Conservation (phyloP, 2,329 filamentous ascomycete species). For the Escovopsis weberi region DNA sequence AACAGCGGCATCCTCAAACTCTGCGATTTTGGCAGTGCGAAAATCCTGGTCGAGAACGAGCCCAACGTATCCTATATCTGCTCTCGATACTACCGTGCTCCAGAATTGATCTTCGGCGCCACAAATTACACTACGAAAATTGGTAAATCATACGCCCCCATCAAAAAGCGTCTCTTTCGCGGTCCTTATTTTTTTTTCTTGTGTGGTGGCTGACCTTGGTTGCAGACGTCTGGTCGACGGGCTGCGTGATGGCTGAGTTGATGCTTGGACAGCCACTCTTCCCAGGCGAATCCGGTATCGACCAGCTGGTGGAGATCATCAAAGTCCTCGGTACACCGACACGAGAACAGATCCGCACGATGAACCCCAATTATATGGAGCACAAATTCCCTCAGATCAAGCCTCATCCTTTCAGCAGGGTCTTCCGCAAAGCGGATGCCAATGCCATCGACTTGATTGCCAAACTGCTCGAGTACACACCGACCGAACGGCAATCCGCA, state of each 20-base stretch:
- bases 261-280: constrained; percentile 98
- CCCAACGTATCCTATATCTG: constrained; percentile 99
- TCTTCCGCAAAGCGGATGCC: constrained; percentile 89
- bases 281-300: constrained; percentile 95
- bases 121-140: constrained; percentile 99
- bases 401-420: constrained; percentile 97
- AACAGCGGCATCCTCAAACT: constrained; percentile 86
- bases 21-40: constrained; percentile 97
- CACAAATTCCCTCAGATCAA: constrained; percentile 99
- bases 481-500: constrained; percentile 83
- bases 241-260: constrained; percentile 97
- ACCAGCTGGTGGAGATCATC: constrained; percentile 98
- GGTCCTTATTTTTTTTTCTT: neutral
- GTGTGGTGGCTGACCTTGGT: constrained; percentile 36
- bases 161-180: neutral
- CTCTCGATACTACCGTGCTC: constrained; percentile 95
- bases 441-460: constrained; percentile 94
- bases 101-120: constrained; percentile 94
- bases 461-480: constrained; percentile 87
- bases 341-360: constrained; percentile 94
- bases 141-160: constrained; percentile 40
- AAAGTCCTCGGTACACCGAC: constrained; percentile 96
- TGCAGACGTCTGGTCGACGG: constrained; percentile 95
- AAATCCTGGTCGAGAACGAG: constrained; percentile 97
- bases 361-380: constrained; percentile 99